Evolutionary conservation across 306 rosid species (phyloP).

Genomic region (Macrotyloma uniflorum): DNA sequence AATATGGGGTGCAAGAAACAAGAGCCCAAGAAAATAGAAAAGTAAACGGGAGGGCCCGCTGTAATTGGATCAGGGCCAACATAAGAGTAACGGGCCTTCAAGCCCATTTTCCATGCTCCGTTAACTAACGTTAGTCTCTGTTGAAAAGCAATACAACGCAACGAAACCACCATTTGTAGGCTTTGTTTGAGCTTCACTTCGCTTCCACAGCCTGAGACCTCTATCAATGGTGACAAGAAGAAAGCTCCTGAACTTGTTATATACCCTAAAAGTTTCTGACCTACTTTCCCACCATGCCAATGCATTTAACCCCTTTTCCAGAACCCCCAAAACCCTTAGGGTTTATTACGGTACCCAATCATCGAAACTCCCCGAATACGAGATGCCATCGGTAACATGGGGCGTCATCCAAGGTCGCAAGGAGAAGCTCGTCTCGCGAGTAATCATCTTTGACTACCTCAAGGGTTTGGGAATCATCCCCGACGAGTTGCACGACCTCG

Average conservation of each 20-base stretch:
- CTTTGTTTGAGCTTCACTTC: neutral
- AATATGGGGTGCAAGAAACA: too few species aligned
- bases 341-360: constrained; percentile 60
- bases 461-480: constrained; percentile 84
- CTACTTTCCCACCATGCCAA: constrained; percentile 18
- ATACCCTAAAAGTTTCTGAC: constrained; percentile 23
- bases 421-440: constrained; percentile 88
- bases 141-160: neutral
- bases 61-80: neutral
- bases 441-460: constrained; percentile 77
- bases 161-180: neutral
- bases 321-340: constrained; percentile 39
- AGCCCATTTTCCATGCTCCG: constrained; percentile 6
- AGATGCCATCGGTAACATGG: constrained; percentile 96
- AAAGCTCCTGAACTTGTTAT: constrained; percentile 44
- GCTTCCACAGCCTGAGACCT: neutral
- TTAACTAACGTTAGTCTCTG: neutral
- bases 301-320: constrained; percentile 28
- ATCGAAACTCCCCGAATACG: constrained; percentile 80
- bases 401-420: constrained; percentile 93
- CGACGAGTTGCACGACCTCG: constrained; percentile 77
- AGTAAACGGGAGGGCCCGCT: neutral
- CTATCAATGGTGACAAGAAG: constrained; percentile 51
- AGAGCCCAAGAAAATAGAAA: too few species aligned
- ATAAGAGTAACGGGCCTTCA: neutral